Conservation (phyloP, 208 protist genomes). For the Dictyostelium gargantuum region DNA sequence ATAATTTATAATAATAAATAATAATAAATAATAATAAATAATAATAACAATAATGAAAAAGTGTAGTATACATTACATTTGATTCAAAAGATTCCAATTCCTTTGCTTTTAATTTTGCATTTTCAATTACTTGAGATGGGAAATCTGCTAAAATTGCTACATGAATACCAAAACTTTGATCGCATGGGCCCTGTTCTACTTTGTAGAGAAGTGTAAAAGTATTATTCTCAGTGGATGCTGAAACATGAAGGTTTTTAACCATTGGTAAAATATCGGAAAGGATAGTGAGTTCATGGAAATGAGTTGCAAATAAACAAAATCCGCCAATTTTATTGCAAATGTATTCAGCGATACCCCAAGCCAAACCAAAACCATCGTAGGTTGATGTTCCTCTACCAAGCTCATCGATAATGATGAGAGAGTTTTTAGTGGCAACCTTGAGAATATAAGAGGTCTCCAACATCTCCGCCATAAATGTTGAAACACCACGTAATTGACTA, state of each 20-base stretch:
- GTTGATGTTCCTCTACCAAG: slow-evolving; percentile 95
- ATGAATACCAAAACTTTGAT: slow-evolving; percentile 91
- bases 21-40: neutral
- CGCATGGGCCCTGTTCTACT: slow-evolving; percentile 75
- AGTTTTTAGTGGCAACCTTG: slow-evolving; percentile 82
- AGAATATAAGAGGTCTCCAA: slow-evolving; percentile 94
- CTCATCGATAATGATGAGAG: slow-evolving; percentile 96
- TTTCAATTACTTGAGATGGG: slow-evolving; percentile 80
- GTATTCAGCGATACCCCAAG: slow-evolving; percentile 92
- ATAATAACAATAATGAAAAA: neutral
- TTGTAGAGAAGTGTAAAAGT: slow-evolving; percentile 17
- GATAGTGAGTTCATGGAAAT: slow-evolving; percentile 99
- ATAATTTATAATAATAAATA: neutral
- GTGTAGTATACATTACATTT: neutral
- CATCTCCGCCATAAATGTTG: slow-evolving; percentile 98
- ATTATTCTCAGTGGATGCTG: slow-evolving; percentile 75
- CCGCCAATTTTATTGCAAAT: slow-evolving; percentile 81
- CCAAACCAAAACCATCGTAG: slow-evolving; percentile 94
- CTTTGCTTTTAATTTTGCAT: slow-evolving; percentile 70
- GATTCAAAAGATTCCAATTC: slow-evolving; percentile 63
- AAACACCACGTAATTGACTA: slow-evolving; percentile 90
- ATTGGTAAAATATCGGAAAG: slow-evolving; percentile 79
- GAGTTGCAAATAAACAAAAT: slow-evolving; percentile 98
- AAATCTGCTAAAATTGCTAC: slow-evolving; percentile 90
- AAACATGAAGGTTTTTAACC: slow-evolving; percentile 89